Evolutionary conservation across 257 asterid genomes (phyloP), one percentile per base, ranked within the genome.

Genomic region (Solanum paucissectum): DNA sequence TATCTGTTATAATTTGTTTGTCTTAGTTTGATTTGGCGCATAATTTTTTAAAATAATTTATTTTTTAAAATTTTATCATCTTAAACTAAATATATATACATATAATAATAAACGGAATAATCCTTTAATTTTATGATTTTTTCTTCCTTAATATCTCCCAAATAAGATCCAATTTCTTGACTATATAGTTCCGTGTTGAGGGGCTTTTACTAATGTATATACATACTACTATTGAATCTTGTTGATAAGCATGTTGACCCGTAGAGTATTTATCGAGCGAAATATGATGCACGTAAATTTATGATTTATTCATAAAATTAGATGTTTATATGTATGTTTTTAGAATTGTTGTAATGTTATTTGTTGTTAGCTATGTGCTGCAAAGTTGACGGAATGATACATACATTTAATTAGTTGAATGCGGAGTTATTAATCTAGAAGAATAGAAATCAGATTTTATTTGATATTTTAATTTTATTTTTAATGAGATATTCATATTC

Each of bases 391-490:
- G 66, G 66, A 55, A 55, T 2, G 4, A 52, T 18, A 52, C 3
- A 55, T 49, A 58, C 10, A 58, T 58, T 20, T 20, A 7, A 58
- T 55, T 20, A 60, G 29, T 60, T 23, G 14, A 62, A 62, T 9
- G 32, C 0, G 12, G 14, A 62, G 14, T 23, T 62, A 62, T 62
- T 9, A 23, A 62, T 23, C 4, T 25, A 25, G 8, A 11, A 25
- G 0, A 64, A 62, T 62, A 62, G 3, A 0, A 2, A 23, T 62
- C 1, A 62, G 12, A 0, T 5, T 11, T 0, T 2, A 12, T 2
- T 11, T 2, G 29, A n/a, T 64, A 64, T n/a, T n/a, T 64, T 62
- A 0, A 23, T 62, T 62, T 23, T 62, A 21, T 23, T 36, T 38
- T 75, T 27, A 58, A 21, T 9, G 0, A 52, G 21, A 52, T 16